Conservation (phyloP, 768 basidiomycete genomes). For the Leucosporidium creatinivorum region DNA sequence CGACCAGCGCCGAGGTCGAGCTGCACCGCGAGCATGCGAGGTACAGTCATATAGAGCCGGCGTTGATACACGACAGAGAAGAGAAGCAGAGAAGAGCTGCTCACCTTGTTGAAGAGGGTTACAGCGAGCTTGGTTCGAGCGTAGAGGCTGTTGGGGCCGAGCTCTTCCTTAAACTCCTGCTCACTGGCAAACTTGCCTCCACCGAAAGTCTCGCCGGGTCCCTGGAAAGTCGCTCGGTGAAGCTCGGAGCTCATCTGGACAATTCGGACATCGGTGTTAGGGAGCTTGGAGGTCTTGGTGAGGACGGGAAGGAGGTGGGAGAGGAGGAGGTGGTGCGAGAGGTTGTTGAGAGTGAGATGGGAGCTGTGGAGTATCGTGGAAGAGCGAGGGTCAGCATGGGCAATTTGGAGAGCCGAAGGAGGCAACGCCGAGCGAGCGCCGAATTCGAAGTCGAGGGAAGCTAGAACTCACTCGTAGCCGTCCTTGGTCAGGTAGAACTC, state of each 20-base stretch:
- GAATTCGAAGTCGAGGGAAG: too few species aligned
- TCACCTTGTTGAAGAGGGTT: slow-evolving; percentile 3
- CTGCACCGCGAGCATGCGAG: too few species aligned
- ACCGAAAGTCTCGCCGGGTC: slow-evolving; percentile 6
- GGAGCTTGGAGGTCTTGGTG: slow-evolving; percentile 17
- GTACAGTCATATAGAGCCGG: neutral
- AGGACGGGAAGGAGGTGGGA: slow-evolving; percentile 28
- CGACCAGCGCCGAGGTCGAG: too few species aligned
- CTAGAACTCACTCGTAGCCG: slow-evolving; percentile 23
- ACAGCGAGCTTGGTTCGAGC: slow-evolving; percentile 19
- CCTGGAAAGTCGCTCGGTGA: slow-evolving; percentile 18
- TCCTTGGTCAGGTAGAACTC: slow-evolving; percentile 18
- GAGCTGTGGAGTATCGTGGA: too few species aligned
- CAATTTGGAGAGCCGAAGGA: too few species aligned
- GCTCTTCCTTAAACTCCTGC: slow-evolving; percentile 21
- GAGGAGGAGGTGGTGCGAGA: slow-evolving; percentile 21
- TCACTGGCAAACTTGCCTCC: slow-evolving; percentile 13
- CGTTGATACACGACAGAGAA: neutral
- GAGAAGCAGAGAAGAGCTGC: too few species aligned
- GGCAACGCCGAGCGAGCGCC: neutral
- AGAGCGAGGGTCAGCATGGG: too few species aligned
- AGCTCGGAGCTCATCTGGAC: slow-evolving; percentile 18
- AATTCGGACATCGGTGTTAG: slow-evolving; percentile 24
- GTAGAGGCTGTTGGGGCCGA: slow-evolving; percentile 2
- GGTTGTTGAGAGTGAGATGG: slow-evolving; percentile 20